Percentiles rank a stretch among this genome's conserved stretches.
Evolutionary conservation across 179 eudicot genomes (phyloP).

Genomic region (Patellifolia procumbens): DNA sequence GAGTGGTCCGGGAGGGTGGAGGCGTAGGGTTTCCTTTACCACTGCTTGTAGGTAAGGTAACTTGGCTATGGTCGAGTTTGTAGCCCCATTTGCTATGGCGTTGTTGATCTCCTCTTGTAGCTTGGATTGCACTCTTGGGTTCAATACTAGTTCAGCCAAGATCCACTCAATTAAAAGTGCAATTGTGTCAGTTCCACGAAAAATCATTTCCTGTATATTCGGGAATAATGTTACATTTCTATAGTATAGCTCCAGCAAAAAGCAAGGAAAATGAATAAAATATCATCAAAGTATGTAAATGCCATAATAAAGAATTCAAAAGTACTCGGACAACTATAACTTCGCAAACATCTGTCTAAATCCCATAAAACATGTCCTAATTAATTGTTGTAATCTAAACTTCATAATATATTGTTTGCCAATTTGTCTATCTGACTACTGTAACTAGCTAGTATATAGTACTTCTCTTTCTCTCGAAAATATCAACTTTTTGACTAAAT

Average conservation of each 20-base stretch:
- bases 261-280: no score
- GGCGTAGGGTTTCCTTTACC: slow-evolving; percentile 53
- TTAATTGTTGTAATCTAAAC: no score
- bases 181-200: slow-evolving; percentile 64
- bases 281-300: no score
- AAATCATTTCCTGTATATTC: slow-evolving; percentile 57
- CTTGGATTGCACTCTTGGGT: slow-evolving; percentile 49
- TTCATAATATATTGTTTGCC: no score
- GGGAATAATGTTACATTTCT: background rate
- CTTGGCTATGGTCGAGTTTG: slow-evolving; percentile 32
- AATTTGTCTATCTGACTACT: no score
- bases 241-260: background rate
- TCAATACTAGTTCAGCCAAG: slow-evolving; percentile 48
- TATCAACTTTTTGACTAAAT: no score
- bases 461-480: no score
- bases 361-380: no score
- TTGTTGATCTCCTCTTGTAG: slow-evolving; percentile 34
- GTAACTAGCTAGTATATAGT: no score
- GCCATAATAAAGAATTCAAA: no score
- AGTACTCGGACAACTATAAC: no score
- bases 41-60: slow-evolving; percentile 60
- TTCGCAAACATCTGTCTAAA: no score
- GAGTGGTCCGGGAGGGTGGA: slow-evolving; percentile 73
- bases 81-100: slow-evolving; percentile 7
- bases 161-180: slow-evolving; percentile 65